These are phyloP conservation scores for Xylaria sp. DNA, from an alignment of 2,329 filamentous ascomycete genomes.

Conservation along the genomic window DNA sequence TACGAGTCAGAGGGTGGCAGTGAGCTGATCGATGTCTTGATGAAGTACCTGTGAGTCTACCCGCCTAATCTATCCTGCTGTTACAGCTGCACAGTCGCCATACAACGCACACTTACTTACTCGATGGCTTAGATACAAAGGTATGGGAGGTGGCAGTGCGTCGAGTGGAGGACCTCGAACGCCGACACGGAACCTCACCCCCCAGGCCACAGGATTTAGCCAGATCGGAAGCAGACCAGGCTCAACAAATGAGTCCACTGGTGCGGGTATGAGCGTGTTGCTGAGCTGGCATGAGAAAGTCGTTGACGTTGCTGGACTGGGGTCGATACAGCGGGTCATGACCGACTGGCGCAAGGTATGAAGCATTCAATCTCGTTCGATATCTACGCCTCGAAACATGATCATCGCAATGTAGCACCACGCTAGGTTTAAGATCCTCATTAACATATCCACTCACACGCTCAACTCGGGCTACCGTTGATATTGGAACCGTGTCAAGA, in stretches of 20 bases:
- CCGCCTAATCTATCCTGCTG: background rate
- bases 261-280: slow-evolving; percentile 92
- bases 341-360: slow-evolving; percentile 91
- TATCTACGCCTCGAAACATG: slow-evolving; percentile 7
- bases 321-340: slow-evolving; percentile 93
- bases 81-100: background rate
- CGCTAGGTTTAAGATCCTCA: background rate
- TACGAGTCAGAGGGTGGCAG: slow-evolving; percentile 79
- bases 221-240: slow-evolving; percentile 69
- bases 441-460: background rate
- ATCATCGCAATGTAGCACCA: background rate
- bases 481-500: background rate
- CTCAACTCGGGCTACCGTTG: background rate
- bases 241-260: slow-evolving; percentile 68
- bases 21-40: slow-evolving; percentile 88
- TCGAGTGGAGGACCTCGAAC: slow-evolving; percentile 47
- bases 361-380: background rate
- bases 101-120: slow-evolving; percentile 17
- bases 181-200: slow-evolving; percentile 62
- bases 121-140: slow-evolving; percentile 73
- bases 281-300: slow-evolving; percentile 99
- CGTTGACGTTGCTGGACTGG: slow-evolving; percentile 89
- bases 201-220: slow-evolving; percentile 86
- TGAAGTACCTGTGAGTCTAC: slow-evolving; percentile 88
- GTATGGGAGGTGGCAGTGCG: slow-evolving; percentile 67